These are phyloP conservation scores for Solanum megistacrolobum DNA, from an alignment of 257 asterid genomes.

Conservation along the genomic window DNA sequence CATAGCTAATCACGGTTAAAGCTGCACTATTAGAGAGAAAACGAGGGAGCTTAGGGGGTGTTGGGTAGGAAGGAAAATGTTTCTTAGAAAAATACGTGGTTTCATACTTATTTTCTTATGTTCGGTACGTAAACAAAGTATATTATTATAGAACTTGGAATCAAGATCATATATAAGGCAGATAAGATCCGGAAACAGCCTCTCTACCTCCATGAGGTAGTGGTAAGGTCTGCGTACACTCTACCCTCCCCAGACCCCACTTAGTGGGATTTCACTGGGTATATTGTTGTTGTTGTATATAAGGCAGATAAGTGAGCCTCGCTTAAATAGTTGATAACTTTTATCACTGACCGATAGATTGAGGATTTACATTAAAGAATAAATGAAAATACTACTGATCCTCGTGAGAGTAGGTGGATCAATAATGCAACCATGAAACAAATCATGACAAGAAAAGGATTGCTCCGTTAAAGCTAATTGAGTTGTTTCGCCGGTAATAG, in stretches of 20 bases:
- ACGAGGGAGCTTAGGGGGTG: neutral
- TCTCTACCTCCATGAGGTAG: too few species aligned
- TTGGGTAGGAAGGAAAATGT: neutral
- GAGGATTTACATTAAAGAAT: rapidly evolving
- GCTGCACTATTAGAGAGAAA: neutral
- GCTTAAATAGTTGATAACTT: neutral
- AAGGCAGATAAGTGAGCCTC: neutral
- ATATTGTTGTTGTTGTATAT: too few species aligned
- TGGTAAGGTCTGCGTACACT: too few species aligned
- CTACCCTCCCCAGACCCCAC: too few species aligned
- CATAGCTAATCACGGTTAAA: neutral
- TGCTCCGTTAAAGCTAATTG: neutral
- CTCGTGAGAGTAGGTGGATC: neutral
- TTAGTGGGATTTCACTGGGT: too few species aligned
- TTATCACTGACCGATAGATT: neutral
- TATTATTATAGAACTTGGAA: neutral
- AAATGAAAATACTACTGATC: neutral
- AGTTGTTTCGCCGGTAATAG: neutral
- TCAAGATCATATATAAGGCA: neutral
- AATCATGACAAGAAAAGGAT: neutral
- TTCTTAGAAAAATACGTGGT: neutral
- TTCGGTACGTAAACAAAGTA: neutral
- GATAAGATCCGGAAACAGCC: too few species aligned
- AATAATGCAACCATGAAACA: neutral
- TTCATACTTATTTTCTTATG: neutral